phyloP scores from a whole-genome alignment of 2,329 filamentous ascomycete genomes.

The Monilinia laxa region DNA sequence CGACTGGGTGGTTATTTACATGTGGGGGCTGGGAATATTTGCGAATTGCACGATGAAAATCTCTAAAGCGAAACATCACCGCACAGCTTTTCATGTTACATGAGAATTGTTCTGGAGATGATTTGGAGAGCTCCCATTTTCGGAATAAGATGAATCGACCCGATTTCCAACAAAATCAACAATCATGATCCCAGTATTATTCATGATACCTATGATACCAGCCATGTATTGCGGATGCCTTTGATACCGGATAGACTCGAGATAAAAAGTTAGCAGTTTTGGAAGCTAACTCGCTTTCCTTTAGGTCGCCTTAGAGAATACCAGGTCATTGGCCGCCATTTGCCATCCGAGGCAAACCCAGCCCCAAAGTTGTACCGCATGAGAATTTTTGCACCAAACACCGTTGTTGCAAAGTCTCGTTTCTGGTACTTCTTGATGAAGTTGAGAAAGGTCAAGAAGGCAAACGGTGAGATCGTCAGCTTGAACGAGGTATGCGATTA shows the following conservation, averaged over 20 bases:
- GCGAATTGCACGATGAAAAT: neutral
- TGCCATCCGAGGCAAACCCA: slow-evolving; percentile 96
- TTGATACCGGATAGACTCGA: slow-evolving; percentile 3
- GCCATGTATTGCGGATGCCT: neutral
- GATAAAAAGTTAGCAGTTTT: neutral
- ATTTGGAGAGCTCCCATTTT: neutral
- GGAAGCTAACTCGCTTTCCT: slow-evolving; percentile 39
- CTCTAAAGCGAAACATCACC: neutral
- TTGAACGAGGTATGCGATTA: slow-evolving; percentile 79
- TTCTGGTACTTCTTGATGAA: slow-evolving; percentile 99
- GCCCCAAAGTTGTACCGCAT: slow-evolving; percentile 99
- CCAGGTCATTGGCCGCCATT: slow-evolving; percentile 99
- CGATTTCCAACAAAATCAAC: neutral
- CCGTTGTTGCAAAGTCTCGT: slow-evolving; percentile 97
- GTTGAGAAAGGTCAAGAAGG: slow-evolving; percentile 99
- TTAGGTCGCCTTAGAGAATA: slow-evolving; percentile 99
- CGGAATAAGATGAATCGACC: neutral
- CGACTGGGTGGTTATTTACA: neutral
- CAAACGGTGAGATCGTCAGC: slow-evolving; percentile 97
- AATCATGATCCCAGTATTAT: neutral
- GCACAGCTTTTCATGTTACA: neutral
- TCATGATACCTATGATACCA: neutral
- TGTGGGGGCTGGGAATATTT: neutral
- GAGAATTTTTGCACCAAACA: slow-evolving; percentile 98
- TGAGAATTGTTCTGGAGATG: neutral